Percentiles rank a stretch among this genome's conserved stretches.
Conservation (phyloP, 75 land plant genomes). For the Pinus tabuliformis region DNA sequence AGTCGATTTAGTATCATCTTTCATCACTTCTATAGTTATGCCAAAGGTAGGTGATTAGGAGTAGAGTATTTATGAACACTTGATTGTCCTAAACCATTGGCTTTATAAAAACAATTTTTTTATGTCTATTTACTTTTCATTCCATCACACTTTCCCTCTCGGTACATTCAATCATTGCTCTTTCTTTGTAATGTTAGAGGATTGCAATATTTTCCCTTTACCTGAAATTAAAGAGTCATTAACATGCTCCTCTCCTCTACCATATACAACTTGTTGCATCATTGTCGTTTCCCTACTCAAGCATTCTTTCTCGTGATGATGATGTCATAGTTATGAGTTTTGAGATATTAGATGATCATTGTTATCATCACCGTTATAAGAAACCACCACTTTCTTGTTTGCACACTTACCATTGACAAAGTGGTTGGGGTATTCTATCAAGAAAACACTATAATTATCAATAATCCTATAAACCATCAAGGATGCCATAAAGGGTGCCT, state of each 20-base stretch:
- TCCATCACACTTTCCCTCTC: conserved; percentile 1
- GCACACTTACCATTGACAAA: not conserved
- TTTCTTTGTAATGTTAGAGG: not conserved
- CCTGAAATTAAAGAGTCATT: not conserved
- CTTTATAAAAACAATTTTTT: too few species aligned
- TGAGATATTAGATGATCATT: not conserved
- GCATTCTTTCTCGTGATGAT: not conserved
- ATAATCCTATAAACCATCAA: not conserved
- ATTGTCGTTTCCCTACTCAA: not conserved
- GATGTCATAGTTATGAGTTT: not conserved
- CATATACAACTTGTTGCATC: not conserved
- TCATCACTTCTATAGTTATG: too few species aligned
- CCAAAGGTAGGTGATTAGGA: too few species aligned
- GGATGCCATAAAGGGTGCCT: not conserved
- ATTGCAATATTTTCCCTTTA: not conserved
- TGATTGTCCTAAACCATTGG: too few species aligned
- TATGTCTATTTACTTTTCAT: not conserved
- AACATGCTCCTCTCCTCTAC: not conserved
- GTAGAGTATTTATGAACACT: too few species aligned
- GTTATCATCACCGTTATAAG: not conserved
- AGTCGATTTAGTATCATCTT: too few species aligned
- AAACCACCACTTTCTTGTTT: not conserved
- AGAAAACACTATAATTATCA: not conserved
- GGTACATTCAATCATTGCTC: not conserved
- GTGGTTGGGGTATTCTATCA: not conserved